Evolutionary conservation across 768 basidiomycete species (phyloP).

Genomic region (Mycena galericulata): DNA sequence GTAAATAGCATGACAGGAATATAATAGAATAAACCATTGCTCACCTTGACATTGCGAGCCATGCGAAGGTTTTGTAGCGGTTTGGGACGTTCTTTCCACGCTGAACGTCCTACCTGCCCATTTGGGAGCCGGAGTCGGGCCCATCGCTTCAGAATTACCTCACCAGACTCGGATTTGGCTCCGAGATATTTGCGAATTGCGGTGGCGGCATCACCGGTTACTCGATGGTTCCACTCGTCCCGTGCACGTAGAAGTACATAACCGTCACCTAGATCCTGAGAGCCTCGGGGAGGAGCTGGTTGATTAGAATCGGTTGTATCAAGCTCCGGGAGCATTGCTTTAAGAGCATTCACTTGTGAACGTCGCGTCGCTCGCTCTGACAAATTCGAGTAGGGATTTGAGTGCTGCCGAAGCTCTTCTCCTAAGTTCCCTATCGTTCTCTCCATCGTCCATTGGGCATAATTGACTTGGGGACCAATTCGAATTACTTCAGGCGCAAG

Average conservation of each 20-base stretch:
- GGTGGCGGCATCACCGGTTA: background rate
- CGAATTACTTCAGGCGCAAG: slow-evolving; percentile 35
- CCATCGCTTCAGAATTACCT: slow-evolving; percentile 36
- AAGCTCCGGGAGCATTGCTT: slow-evolving; percentile 32
- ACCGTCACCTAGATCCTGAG: background rate
- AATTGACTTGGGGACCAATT: slow-evolving; percentile 37
- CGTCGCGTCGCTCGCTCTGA: slow-evolving; percentile 38
- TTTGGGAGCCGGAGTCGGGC: slow-evolving; percentile 34
- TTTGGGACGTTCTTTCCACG: slow-evolving; percentile 33
- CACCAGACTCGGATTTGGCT: background rate
- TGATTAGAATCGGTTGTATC: background rate
- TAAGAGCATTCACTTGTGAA: slow-evolving; percentile 31
- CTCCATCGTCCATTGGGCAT: slow-evolving; percentile 48
- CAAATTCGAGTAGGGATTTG: slow-evolving; percentile 41
- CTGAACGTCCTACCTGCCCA: slow-evolving; percentile 35
- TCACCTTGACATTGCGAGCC: no score
- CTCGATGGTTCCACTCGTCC: background rate
- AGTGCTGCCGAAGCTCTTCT: slow-evolving; percentile 34
- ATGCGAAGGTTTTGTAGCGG: no score
- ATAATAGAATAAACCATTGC: no score
- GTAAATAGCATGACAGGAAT: no score
- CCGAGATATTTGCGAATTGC: background rate
- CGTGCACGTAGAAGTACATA: background rate
- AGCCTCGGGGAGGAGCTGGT: background rate
- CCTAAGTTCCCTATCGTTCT: slow-evolving; percentile 31